These are phyloP conservation scores for Pichia membranifaciens DNA, from an alignment of 805 yeast species.

Conservation along the genomic window DNA sequence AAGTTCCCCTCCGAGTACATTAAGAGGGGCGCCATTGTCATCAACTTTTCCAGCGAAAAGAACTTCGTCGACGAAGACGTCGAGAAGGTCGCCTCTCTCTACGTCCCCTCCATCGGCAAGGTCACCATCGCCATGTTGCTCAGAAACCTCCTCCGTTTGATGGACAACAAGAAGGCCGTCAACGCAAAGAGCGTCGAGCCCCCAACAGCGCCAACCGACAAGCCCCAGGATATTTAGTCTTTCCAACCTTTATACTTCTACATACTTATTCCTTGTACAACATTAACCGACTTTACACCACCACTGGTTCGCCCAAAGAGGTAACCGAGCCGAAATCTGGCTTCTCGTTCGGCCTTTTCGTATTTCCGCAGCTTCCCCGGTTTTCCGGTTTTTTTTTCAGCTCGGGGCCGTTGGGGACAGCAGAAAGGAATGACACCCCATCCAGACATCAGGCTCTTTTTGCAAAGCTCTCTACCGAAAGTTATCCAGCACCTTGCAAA, in stretches of 20 bases:
- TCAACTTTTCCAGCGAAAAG: conserved; percentile 84
- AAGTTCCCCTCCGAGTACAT: conserved; percentile 81
- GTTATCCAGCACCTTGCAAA: no score
- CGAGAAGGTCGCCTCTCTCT: conserved; percentile 79
- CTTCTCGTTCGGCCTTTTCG: no score
- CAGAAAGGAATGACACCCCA: no score
- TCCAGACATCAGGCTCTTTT: no score
- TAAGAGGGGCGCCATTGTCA: conserved; percentile 82
- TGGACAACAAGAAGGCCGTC: conserved; percentile 50
- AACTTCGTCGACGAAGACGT: conserved; percentile 79
- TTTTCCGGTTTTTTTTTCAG: no score
- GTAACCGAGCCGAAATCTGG: neutral
- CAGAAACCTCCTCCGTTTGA: conserved; percentile 79
- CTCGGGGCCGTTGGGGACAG: no score
- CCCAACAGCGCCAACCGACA: conserved; percentile 13
- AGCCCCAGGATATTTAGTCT: conserved; percentile 10
- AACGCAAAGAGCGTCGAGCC: conserved; percentile 13
- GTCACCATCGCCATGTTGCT: conserved; percentile 93
- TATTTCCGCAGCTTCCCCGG: no score
- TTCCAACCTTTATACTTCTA: neutral
- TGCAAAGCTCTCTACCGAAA: no score
- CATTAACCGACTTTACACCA: no score
- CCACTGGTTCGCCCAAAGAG: neutral
- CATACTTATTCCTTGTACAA: neutral
- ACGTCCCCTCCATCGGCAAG: conserved; percentile 94